Evolutionary conservation across 495 filamentous ascomycete species (phyloP), one percentile per base, ranked within the genome.

Genomic region (Penicillium cosmopolitanum): DNA sequence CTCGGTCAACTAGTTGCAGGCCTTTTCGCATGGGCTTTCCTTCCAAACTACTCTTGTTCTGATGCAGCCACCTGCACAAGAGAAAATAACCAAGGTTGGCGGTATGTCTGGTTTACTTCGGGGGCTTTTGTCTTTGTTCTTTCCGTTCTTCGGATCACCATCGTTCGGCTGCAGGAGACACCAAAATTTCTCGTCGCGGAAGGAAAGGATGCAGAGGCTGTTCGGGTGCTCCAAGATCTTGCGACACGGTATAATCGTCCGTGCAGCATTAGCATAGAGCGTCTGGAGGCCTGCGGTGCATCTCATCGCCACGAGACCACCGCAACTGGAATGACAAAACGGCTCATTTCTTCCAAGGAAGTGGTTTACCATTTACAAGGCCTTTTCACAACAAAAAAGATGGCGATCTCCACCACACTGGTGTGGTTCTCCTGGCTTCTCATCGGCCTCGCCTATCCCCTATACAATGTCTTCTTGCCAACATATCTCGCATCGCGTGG

Each of bases 351-450:
- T 1, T 51, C 84, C 7, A 68, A 53, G 11, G 85, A 89, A 60
- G 70, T 83, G 1, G 47, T 66, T 1, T 64, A 83, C 40, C 88
- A 91, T 64, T 63, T 92, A 10, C 71, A 76, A 6, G 88, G 87
- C 1, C 81, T 92, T 3, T 90, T 84, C 60, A 75, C 77, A 0
- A 91, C 87, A 3, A 81, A 66, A 50, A 80, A 77, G 55, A 85
- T 90, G 61, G 83, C 72, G 0, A 63, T 87, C 12, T 87, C 83
- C 0, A 91, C 88, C 0, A 53, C 73, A 2, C 69, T 92, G 60
- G 84, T 91, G 47, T 89, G 87, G 86, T 61, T 88, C 11, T 86
- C 82, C 0, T 90, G 88, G 88, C 75, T 84, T n/a, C 70, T 90
- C 12, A 86, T 90, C 51, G 88, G 87, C 5, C 78, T 90, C 18